A percentile compares a stretch with the other conserved stretches of the same genome.
Evolutionary conservation across 306 rosid species (phyloP).

Genomic region (Vigna radiata): DNA sequence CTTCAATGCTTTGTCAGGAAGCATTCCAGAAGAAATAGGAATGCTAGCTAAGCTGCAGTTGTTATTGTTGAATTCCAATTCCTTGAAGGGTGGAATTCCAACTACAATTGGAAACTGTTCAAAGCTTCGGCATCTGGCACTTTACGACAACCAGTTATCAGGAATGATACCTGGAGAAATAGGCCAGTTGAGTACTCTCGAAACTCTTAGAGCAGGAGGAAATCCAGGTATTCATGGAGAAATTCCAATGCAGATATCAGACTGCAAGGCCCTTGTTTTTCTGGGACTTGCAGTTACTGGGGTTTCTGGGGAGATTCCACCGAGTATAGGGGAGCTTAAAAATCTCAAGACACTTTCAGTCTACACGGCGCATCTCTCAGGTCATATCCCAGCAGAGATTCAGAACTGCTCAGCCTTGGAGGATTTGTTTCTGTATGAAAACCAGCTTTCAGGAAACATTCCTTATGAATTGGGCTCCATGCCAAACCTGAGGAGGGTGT

Average conservation of each 20-base stretch:
- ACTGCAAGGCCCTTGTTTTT: slow-evolving; percentile 67
- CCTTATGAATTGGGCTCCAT: slow-evolving; percentile 70
- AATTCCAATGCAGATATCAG: slow-evolving; percentile 85
- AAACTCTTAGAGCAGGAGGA: slow-evolving; percentile 82
- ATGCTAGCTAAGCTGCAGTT: slow-evolving; percentile 57
- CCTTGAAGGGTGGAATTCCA: slow-evolving; percentile 72
- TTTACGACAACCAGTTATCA: slow-evolving; percentile 80
- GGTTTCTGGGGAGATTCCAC: slow-evolving; percentile 79
- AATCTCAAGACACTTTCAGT: slow-evolving; percentile 80
- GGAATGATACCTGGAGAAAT: slow-evolving; percentile 82
- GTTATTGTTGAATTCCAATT: slow-evolving; percentile 73
- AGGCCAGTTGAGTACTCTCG: slow-evolving; percentile 63
- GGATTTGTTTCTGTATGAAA: slow-evolving; percentile 81
- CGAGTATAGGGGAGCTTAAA: slow-evolving; percentile 71
- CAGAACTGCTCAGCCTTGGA: slow-evolving; percentile 78
- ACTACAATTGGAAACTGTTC: slow-evolving; percentile 80
- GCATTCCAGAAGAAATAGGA: slow-evolving; percentile 73
- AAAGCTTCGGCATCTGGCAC: slow-evolving; percentile 66
- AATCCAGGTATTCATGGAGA: slow-evolving; percentile 75
- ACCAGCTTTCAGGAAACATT: slow-evolving; percentile 79
- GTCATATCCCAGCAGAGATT: slow-evolving; percentile 81
- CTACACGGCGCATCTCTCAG: slow-evolving; percentile 84
- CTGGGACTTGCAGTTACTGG: slow-evolving; percentile 91
- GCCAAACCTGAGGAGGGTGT: slow-evolving; percentile 69
- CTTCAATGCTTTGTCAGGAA: slow-evolving; percentile 81